Evolutionary conservation across 73 alveolate genomes (phyloP).

Genomic region (Stentor roeselii): DNA sequence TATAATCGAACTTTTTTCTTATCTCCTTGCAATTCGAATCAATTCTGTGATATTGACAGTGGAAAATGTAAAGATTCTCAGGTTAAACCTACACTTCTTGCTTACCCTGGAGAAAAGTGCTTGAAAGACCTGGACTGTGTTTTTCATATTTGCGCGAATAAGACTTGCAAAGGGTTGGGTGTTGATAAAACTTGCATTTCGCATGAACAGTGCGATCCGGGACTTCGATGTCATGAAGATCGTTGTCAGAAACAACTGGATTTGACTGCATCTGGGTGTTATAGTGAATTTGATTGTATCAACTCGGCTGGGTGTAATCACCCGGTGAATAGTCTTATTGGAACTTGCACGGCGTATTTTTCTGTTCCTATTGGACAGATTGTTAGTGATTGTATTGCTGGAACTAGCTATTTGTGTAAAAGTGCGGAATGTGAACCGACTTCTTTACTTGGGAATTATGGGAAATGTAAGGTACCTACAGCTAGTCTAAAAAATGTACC

Average conservation of each 20-base stretch:
- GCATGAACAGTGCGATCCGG: slow-evolving; percentile 14
- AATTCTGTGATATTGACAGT: not conserved
- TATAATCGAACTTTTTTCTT: not conserved
- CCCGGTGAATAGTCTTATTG: not conserved
- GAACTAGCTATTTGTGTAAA: not conserved
- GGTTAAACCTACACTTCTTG: not conserved
- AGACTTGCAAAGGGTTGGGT: not conserved
- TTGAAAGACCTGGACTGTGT: not conserved
- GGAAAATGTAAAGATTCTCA: not conserved
- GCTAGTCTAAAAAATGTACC: not conserved
- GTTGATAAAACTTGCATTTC: not conserved
- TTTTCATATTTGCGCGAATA: not conserved
- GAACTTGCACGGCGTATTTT: slow-evolving; percentile 3
- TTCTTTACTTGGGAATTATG: not conserved
- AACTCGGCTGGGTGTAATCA: slow-evolving; percentile 2
- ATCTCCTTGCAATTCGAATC: not conserved
- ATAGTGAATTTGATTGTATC: not conserved
- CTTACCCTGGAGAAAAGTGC: slow-evolving; percentile 17
- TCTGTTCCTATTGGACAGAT: not conserved
- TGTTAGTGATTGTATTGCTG: slow-evolving; percentile 5
- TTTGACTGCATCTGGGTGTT: not conserved
- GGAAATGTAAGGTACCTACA: not conserved
- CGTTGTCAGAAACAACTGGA: not conserved
- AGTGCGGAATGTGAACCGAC: not conserved
- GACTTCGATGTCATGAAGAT: not conserved